These are phyloP conservation scores for Volutella citrinella DNA, from an alignment of 2,329 filamentous ascomycete genomes.

Conservation along the genomic window DNA sequence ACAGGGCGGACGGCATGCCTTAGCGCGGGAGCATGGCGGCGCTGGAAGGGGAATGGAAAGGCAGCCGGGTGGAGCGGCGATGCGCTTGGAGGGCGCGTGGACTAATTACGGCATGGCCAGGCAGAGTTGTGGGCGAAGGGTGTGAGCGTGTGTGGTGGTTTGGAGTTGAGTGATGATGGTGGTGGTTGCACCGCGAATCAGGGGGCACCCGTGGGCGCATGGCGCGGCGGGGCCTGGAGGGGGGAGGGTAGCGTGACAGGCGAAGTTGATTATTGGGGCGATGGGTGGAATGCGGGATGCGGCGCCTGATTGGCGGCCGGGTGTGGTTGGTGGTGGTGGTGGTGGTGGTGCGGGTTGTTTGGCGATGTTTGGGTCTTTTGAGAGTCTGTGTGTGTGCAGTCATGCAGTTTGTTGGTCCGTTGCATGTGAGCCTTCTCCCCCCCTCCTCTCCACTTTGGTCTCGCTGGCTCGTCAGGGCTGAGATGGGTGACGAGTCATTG, in stretches of 20 bases:
- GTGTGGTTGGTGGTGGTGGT: too few relatives aligned
- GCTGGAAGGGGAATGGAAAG: constrained; percentile 9
- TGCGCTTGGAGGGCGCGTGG: not conserved
- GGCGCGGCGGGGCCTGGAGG: constrained; percentile 13
- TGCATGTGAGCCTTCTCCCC: too few relatives aligned
- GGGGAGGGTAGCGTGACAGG: constrained; percentile 16
- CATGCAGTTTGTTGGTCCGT: too few relatives aligned
- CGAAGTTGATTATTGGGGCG: constrained; percentile 22
- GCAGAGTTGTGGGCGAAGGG: too few relatives aligned
- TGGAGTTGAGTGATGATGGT: too few relatives aligned
- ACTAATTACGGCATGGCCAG: constrained; percentile 10
- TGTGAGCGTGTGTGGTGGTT: too few relatives aligned
- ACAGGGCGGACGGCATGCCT: constrained; percentile 27
- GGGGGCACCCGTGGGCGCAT: too few relatives aligned
- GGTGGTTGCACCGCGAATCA: too few relatives aligned
- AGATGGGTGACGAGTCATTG: too few relatives aligned
- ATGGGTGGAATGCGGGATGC: constrained; percentile 9
- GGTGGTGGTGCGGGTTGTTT: constrained; percentile 8
- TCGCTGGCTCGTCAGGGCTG: too few relatives aligned
- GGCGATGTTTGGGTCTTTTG: constrained; percentile 4
- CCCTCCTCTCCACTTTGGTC: too few relatives aligned
- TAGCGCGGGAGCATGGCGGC: constrained; percentile 7
- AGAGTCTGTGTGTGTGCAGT: not conserved
- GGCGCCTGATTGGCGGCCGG: not conserved
- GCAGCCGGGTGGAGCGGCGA: constrained; percentile 14